phyloP scores from a whole-genome alignment of 75 land plant genomes.

The Adiantum capillusveneris region DNA sequence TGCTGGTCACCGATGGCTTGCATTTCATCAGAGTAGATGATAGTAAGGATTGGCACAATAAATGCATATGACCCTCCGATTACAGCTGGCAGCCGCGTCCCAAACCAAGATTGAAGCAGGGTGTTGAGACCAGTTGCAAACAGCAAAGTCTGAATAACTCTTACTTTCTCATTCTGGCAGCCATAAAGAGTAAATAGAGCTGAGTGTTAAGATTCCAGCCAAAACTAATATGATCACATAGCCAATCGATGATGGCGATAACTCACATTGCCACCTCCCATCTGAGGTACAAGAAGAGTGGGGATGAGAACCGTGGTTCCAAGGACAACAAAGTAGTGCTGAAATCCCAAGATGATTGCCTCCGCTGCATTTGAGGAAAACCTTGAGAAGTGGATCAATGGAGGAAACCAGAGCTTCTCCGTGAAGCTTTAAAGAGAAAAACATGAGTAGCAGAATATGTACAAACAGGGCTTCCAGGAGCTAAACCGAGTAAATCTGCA shows the following conservation, averaged over 20 bases:
- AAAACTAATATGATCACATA: too few species aligned
- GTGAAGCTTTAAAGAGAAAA: too few species aligned
- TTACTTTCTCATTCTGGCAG: constrained; percentile 25
- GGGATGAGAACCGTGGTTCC: constrained; percentile 88
- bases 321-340: constrained; percentile 81
- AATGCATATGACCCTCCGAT: constrained; percentile 49
- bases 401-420: too few species aligned
- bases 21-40: constrained; percentile 30
- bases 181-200: not conserved
- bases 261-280: constrained; percentile 84
- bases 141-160: constrained; percentile 42
- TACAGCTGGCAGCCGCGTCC: constrained; percentile 38
- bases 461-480: too few species aligned
- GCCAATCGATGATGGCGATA: not conserved
- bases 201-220: not conserved
- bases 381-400: too few species aligned
- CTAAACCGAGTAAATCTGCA: too few species aligned
- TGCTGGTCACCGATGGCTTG: constrained; percentile 19
- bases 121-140: constrained; percentile 45
- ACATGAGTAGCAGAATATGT: too few species aligned
- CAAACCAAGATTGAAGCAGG: constrained; percentile 38
- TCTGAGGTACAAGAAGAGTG: constrained; percentile 59
- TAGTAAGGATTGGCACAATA: constrained; percentile 33
- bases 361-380: constrained; percentile 37
- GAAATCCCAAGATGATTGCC: constrained; percentile 66